Conservation (phyloP, 345 rosid species). For the Hypericum perforatum region DNA sequence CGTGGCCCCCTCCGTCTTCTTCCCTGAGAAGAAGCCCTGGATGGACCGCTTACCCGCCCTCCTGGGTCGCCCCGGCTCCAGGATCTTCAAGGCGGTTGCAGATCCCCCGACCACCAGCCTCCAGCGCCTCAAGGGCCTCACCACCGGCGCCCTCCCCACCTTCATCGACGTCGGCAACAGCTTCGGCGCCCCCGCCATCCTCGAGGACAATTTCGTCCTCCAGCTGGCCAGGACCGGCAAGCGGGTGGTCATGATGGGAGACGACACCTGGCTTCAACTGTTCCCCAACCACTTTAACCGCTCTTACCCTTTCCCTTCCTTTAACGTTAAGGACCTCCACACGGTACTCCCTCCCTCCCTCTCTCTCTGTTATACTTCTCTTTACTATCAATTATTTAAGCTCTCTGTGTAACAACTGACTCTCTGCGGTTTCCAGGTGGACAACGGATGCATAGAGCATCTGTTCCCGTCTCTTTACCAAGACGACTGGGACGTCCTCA, state of each 20-base stretch:
- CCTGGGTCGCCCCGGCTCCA: conserved; percentile 53
- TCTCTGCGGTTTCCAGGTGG: conserved; percentile 42
- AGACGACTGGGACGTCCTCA: conserved; percentile 92
- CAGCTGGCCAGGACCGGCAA: conserved; percentile 75
- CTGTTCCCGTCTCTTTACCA: conserved; percentile 56
- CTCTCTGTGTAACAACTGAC: background rate
- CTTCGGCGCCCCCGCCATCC: conserved; percentile 90
- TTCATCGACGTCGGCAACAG: conserved; percentile 89
- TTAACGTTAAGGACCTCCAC: conserved; percentile 86
- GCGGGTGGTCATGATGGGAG: conserved; percentile 88
- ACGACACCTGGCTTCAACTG: conserved; percentile 84
- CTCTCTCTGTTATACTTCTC: conserved; percentile 1
- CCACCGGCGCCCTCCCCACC: conserved; percentile 92
- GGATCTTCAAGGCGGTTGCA: conserved; percentile 87
- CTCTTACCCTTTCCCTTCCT: conserved; percentile 89
- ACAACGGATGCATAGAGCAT: conserved; percentile 82
- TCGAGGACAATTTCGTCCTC: conserved; percentile 69
- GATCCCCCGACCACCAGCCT: conserved; percentile 96
- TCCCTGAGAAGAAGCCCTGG: conserved; percentile 74
- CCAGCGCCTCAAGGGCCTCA: conserved; percentile 91
- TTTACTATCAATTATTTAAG: background rate
- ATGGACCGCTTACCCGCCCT: conserved; percentile 68
- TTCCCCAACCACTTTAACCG: conserved; percentile 77
- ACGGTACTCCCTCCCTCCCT: conserved; percentile 39
- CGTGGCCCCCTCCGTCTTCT: conserved; percentile 63